phyloP scores from a whole-genome alignment of 2,329 filamentous ascomycete genomes.

The Penicillium sp. region DNA sequence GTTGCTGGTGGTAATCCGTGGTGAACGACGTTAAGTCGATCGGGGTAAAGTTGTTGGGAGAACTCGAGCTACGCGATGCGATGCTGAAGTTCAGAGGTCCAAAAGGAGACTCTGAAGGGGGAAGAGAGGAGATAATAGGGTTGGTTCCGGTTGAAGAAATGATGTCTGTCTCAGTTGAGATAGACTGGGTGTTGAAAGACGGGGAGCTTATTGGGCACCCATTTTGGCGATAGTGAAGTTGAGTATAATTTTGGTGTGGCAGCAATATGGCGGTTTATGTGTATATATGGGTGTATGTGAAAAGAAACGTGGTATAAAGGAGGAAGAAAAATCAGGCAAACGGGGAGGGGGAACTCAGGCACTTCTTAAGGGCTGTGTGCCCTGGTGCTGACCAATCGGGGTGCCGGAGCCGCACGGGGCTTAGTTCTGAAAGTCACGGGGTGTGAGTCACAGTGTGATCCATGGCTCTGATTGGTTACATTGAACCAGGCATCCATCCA shows the following conservation, averaged over 20 bases:
- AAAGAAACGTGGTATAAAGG: slow-evolving; percentile 14
- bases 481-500: slow-evolving; percentile 1
- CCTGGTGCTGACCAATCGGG: slow-evolving; percentile 27
- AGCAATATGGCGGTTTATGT: slow-evolving; percentile 9
- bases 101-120: slow-evolving; percentile 44
- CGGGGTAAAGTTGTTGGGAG: slow-evolving; percentile 37
- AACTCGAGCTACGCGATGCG: slow-evolving; percentile 46
- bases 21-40: slow-evolving; percentile 49
- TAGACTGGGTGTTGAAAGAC: slow-evolving; percentile 33
- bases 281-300: background rate
- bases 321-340: slow-evolving; percentile 35
- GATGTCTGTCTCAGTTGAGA: slow-evolving; percentile 40
- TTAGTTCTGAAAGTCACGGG: slow-evolving; percentile 26
- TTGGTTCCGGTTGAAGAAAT: slow-evolving; percentile 38
- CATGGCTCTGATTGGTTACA: slow-evolving; percentile 26
- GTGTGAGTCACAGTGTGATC: slow-evolving; percentile 39
- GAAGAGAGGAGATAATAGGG: slow-evolving; percentile 30
- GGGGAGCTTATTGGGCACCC: slow-evolving; percentile 41
- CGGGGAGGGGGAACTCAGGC: slow-evolving; percentile 36
- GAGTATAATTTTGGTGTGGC: slow-evolving; percentile 13
- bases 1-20: slow-evolving; percentile 49
- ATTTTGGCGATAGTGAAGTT: slow-evolving; percentile 35
- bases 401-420: slow-evolving; percentile 4
- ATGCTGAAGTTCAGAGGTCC: slow-evolving; percentile 48
- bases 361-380: slow-evolving; percentile 36